A percentile compares a stretch with the other conserved stretches of the same genome.
Evolutionary conservation across 768 basidiomycete genomes (phyloP).

Genomic region (Boletus reticulatus): DNA sequence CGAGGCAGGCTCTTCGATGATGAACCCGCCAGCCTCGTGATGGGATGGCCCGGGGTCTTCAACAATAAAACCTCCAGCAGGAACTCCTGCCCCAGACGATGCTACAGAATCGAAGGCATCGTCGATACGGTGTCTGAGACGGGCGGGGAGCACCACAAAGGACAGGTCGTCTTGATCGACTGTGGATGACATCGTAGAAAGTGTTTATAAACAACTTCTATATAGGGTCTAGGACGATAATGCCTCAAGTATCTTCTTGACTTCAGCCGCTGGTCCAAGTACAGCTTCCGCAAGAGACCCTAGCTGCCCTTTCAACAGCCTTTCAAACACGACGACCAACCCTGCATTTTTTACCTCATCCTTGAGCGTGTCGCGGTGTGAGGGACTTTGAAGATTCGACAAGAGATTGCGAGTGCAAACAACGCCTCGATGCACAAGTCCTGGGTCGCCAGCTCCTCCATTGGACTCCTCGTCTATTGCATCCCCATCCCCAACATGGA

Average conservation of each 20-base stretch:
- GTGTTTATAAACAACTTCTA: neutral
- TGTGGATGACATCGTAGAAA: conserved; percentile 11
- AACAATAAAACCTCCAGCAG: conserved; percentile 35
- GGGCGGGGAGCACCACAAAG: conserved; percentile 41
- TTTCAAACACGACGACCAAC: conserved; percentile 52
- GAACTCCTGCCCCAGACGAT: conserved; percentile 4
- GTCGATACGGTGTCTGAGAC: conserved; percentile 49
- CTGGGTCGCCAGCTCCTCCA: conserved; percentile 40
- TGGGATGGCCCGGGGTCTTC: conserved; percentile 20
- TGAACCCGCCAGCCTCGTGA: conserved; percentile 31
- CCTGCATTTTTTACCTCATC: conserved; percentile 52
- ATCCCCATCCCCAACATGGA: conserved; percentile 32
- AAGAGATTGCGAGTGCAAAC: conserved; percentile 71
- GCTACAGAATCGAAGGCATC: conserved; percentile 43
- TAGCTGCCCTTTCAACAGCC: conserved; percentile 43
- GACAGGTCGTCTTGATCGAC: conserved; percentile 22
- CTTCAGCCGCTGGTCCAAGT: conserved; percentile 49
- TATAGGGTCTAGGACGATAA: neutral
- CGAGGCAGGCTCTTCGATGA: conserved; percentile 23
- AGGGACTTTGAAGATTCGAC: conserved; percentile 41
- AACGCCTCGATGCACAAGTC: conserved; percentile 74
- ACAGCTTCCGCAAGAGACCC: conserved; percentile 37
- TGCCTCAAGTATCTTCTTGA: conserved; percentile 42
- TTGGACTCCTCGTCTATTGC: conserved; percentile 37
- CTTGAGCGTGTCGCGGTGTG: conserved; percentile 41